Conservation (phyloP, 768 basidiomycete genomes). For the Suillus occidentalis region DNA sequence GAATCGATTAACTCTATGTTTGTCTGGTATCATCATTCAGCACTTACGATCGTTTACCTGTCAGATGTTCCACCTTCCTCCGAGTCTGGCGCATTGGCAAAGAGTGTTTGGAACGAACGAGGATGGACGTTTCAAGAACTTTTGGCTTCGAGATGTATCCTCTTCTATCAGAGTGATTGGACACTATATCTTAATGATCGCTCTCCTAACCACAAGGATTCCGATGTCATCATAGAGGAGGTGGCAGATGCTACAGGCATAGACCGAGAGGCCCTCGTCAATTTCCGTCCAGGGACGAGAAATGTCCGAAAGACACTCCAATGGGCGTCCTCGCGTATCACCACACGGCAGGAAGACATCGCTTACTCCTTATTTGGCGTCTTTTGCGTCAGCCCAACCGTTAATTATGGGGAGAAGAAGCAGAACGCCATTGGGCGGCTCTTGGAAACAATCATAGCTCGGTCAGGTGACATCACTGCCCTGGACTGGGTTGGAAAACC, state of each 20-base stretch:
- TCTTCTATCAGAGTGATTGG: background rate
- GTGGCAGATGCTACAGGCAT: background rate
- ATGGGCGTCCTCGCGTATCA: background rate
- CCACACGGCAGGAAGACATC: background rate
- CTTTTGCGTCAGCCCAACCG: background rate
- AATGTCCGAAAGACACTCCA: background rate
- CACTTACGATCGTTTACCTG: background rate
- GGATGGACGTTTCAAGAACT: constrained; percentile 2
- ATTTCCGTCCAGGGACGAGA: background rate
- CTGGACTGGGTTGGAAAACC: background rate
- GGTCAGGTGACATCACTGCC: background rate
- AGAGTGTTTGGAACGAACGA: background rate
- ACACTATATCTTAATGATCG: background rate
- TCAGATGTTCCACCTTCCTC: background rate
- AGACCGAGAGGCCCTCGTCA: background rate
- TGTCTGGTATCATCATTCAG: background rate
- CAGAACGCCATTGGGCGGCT: background rate
- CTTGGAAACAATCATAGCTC: background rate
- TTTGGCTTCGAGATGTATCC: background rate
- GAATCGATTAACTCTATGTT: background rate
- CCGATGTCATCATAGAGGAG: background rate
- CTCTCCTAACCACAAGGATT: background rate
- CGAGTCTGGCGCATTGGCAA: background rate
- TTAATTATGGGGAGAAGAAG: background rate
- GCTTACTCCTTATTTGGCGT: constrained; percentile 2